These are phyloP conservation scores for Gaeumannomyces tritici DNA, from an alignment of 2,329 filamentous ascomycete species.

Conservation along the genomic window DNA sequence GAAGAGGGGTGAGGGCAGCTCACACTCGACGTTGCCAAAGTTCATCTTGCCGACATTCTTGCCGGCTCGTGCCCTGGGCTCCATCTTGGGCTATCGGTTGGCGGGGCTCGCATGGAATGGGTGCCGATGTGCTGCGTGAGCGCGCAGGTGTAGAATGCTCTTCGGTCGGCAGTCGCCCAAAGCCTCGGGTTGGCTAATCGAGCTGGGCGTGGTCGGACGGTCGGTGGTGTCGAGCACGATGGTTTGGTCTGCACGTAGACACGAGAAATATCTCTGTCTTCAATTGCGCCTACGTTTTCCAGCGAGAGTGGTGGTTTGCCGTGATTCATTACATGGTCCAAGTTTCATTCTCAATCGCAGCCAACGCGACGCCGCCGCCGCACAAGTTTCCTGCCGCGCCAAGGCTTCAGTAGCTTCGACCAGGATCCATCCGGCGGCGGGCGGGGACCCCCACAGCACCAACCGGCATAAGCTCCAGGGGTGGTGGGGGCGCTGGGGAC, in stretches of 20 bases:
- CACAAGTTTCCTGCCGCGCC: not conserved
- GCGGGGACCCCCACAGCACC: not conserved
- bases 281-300: not conserved
- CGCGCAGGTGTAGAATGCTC: not conserved
- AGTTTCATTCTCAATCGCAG: not conserved
- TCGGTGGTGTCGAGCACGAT: not conserved
- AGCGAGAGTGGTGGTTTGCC: not conserved
- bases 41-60: conserved; percentile 80
- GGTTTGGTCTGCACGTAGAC: not conserved
- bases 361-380: too few relatives aligned
- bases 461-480: not conserved
- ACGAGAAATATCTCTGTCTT: not conserved
- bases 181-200: not conserved
- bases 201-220: too few relatives aligned
- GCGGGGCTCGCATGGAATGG: not conserved
- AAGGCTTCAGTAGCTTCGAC: not conserved
- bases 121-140: not conserved
- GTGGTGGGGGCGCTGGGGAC: not conserved
- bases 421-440: too few relatives aligned
- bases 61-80: conserved; percentile 66
- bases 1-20: conserved; percentile 16
- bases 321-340: not conserved
- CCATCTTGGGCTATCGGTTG: conserved; percentile 41
- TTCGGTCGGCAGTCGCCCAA: not conserved
- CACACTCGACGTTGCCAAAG: conserved; percentile 64